These are phyloP conservation scores for Ogataea nonfermentans DNA, from an alignment of 805 yeast species.

Conservation along the genomic window DNA sequence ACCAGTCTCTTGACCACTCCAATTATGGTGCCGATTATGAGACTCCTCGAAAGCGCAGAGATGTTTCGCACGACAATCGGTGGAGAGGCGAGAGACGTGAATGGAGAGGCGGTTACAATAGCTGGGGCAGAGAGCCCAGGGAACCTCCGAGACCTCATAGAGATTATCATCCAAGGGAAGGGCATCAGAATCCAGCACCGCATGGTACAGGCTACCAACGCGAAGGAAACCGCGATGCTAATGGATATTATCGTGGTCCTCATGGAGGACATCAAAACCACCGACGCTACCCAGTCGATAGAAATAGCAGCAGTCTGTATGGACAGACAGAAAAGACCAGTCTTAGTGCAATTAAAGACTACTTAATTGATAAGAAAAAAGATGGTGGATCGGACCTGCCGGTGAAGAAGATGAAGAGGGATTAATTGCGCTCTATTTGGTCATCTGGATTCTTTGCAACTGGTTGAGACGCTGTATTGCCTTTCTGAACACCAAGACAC, in stretches of 20 bases:
- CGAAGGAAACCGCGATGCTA: too few species aligned
- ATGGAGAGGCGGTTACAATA: constrained; percentile 1
- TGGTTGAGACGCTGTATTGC: constrained; percentile 58
- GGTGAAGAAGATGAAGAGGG: constrained; percentile 14
- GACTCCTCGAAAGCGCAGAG: constrained; percentile 10
- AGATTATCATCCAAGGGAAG: background rate
- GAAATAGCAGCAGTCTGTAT: constrained; percentile 12
- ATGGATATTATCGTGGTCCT: background rate
- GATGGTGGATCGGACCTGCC: constrained; percentile 12
- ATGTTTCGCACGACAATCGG: constrained; percentile 7
- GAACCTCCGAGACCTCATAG: constrained; percentile 1
- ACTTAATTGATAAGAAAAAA: constrained; percentile 16
- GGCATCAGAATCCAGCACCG: too few species aligned
- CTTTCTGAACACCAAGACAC: constrained; percentile 46
- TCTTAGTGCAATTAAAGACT: constrained; percentile 20
- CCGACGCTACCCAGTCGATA: constrained; percentile 2
- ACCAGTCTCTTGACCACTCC: constrained; percentile 21
- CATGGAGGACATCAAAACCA: background rate
- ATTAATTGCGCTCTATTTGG: constrained; percentile 14
- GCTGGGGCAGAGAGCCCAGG: constrained; percentile 2
- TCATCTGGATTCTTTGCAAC: constrained; percentile 61
- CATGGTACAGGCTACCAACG: too few species aligned
- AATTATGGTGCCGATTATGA: constrained; percentile 16
- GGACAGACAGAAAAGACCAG: constrained; percentile 17
- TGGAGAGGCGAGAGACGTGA: constrained; percentile 6